Percentiles rank a stretch among this genome's conserved stretches.
These are phyloP conservation scores for Spathaspora sp. DNA, from an alignment of 1,139 yeast species.

Conservation along the genomic window DNA sequence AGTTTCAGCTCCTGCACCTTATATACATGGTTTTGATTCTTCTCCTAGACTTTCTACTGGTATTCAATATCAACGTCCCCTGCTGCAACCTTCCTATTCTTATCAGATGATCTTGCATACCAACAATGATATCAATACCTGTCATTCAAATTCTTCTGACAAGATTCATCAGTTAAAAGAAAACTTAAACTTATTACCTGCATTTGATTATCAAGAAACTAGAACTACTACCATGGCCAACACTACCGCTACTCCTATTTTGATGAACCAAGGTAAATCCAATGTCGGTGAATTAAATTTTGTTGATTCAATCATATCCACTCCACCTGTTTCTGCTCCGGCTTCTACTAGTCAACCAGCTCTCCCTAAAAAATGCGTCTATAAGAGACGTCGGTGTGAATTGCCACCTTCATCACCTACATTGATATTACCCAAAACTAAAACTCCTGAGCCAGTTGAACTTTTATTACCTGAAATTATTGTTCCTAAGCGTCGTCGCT, in stretches of 20 bases:
- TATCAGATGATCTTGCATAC: not conserved
- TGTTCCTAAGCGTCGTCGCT: too few species aligned
- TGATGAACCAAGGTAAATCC: not conserved
- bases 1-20: not conserved
- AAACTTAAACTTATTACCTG: constrained; percentile 8
- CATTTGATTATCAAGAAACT: constrained; percentile 5
- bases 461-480: too few species aligned
- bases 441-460: too few species aligned
- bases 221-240: too few species aligned
- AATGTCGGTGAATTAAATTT: not conserved
- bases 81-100: not conserved
- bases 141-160: constrained; percentile 3
- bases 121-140: constrained; percentile 4
- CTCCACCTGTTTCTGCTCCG: too few species aligned
- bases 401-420: constrained; percentile 5
- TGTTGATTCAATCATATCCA: too few species aligned
- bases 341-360: too few species aligned
- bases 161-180: constrained; percentile 7
- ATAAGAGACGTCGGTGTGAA: not conserved
- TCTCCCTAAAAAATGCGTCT: too few species aligned
- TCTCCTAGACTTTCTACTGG: not conserved
- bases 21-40: not conserved
- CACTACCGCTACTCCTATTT: not conserved
- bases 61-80: not conserved
- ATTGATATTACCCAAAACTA: too few species aligned